Conservation (phyloP, 1,284 basidiomycete genomes). For the Abortiporus biennis region DNA sequence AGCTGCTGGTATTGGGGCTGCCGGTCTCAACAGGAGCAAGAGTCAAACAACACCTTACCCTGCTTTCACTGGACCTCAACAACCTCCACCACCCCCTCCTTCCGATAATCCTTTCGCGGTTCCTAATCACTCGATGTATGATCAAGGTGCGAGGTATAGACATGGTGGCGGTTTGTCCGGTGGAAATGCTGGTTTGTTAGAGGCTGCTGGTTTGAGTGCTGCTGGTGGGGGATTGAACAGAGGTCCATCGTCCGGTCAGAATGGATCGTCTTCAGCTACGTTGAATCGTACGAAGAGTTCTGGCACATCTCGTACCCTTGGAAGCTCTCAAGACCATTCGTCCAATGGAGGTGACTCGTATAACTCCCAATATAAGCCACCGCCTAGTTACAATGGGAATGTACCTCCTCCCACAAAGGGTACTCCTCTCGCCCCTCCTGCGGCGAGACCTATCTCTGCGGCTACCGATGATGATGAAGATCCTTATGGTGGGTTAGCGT, state of each 20-base stretch:
- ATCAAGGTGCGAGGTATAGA: conserved; percentile 12
- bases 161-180: conserved; percentile 3
- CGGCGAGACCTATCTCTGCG: conserved; percentile 11
- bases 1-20: conserved; percentile 25
- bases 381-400: conserved; percentile 8
- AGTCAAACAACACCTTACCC: conserved; percentile 25
- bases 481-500: conserved; percentile 12
- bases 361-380: conserved; percentile 11
- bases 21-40: conserved; percentile 21
- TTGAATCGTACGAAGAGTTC: conserved; percentile 24
- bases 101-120: conserved; percentile 8
- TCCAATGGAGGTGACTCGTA: conserved; percentile 15
- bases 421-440: conserved; percentile 12
- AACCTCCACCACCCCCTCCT: conserved; percentile 7
- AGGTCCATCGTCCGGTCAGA: conserved; percentile 10
- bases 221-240: conserved; percentile 31
- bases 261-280: conserved; percentile 9
- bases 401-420: conserved; percentile 16
- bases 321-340: conserved; percentile 6
- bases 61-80: conserved; percentile 23
- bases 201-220: conserved; percentile 24
- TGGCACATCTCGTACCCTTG: conserved; percentile 25
- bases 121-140: neutral
- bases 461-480: conserved; percentile 11
- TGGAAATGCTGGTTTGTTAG: conserved; percentile 15